phyloP scores from a whole-genome alignment of 768 basidiomycete species.

The Boletellus ananiceps region DNA sequence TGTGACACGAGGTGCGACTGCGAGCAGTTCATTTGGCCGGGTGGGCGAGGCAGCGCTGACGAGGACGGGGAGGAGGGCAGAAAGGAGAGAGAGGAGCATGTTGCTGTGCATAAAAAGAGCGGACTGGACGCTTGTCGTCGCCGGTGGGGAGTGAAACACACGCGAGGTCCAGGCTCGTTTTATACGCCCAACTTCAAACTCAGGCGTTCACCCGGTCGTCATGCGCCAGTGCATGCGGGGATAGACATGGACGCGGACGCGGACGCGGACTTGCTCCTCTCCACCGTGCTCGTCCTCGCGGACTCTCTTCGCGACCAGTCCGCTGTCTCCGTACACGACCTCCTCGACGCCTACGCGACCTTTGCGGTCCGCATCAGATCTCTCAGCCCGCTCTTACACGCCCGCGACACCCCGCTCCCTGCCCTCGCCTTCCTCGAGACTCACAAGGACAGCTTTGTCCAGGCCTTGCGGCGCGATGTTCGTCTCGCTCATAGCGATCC shows the following conservation, averaged over 20 bases:
- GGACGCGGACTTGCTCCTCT: constrained; percentile 25
- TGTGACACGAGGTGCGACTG: constrained; percentile 41
- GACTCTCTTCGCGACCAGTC: constrained; percentile 40
- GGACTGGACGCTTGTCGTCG: not conserved
- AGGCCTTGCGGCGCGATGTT: constrained; percentile 51
- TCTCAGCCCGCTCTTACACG: constrained; percentile 6
- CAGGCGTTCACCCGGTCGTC: too few relatives aligned
- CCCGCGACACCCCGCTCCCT: constrained; percentile 3
- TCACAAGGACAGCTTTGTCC: constrained; percentile 33
- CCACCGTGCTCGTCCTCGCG: constrained; percentile 44
- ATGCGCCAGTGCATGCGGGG: too few relatives aligned
- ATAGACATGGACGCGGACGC: too few relatives aligned
- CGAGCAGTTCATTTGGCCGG: constrained; percentile 29
- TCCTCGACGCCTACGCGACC: constrained; percentile 57
- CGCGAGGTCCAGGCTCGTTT: too few relatives aligned
- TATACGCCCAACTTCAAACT: not conserved
- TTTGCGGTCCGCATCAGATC: constrained; percentile 43
- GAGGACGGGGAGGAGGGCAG: constrained; percentile 24
- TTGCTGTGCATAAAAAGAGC: constrained; percentile 13
- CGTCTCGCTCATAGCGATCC: constrained; percentile 38
- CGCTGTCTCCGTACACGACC: constrained; percentile 45
- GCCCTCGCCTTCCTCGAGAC: constrained; percentile 30
- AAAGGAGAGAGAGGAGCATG: constrained; percentile 30
- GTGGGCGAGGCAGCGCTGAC: constrained; percentile 25
- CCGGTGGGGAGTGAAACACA: too few relatives aligned